Base-by-base conservation (phyloP, 2,329 filamentous ascomycete genomes). In the Chrysosporium queenslandicum region DNA sequence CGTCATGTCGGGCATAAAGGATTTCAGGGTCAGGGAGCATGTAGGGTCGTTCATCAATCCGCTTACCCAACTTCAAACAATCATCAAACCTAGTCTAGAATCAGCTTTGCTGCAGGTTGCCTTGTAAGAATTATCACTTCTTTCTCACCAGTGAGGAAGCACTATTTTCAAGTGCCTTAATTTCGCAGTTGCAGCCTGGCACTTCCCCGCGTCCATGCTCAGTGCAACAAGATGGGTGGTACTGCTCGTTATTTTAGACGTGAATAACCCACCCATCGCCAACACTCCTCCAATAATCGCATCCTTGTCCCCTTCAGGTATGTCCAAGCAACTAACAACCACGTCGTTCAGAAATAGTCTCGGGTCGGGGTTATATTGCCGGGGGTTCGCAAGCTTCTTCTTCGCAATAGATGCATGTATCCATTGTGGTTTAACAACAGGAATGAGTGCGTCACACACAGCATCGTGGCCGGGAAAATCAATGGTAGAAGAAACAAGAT, bases 181-280 rank as follows among this genome's bases (percentile, higher is more conserved):
- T 25, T 34, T 54, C 12, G 34, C 52, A 1, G 77, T 78, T 36
- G 68, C 66, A 16, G 46, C 53, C 55, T 77, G 64, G 56, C 84
- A 86, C 65, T 89, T 88, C 2, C 82, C 78, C 52, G 90, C 80
- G 30, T 90, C 83, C 66, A 85, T 75, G 4, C 80, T 81, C 55
- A 95, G 73, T 4, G 91, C 87, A 55, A 94, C 91, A 51, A 98
- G 79, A 68, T 98, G 92, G 2, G 92, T 97, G 7, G 87, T 87
- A 57, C 84, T 67, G 53, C 81, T 85, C 3, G 82, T 83, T 42
- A 94, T 71, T 49, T 80, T 78, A 46, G 81, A 79, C 20, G 82
- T 83, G 63, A 90, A 87, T 61, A 87, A 79, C 14, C 92, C 92
- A 20, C 92, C 92, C 71, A 96, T 82, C 0, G 92, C 91, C 62